These are phyloP conservation scores for Mycena maculata DNA, from an alignment of 768 basidiomycete species.

Conservation along the genomic window DNA sequence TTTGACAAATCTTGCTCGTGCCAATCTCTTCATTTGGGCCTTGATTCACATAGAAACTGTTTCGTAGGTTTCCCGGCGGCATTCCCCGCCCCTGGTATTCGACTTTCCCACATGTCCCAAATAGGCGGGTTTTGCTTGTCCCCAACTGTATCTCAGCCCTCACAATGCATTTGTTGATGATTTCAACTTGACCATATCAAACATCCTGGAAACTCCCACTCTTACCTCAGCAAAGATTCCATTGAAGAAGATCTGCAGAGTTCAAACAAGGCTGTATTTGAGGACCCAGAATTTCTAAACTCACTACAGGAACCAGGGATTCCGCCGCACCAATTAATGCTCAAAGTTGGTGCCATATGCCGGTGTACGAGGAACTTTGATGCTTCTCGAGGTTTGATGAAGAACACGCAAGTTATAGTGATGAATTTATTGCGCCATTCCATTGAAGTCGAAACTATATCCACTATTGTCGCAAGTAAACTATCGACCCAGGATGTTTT, in stretches of 20 bases:
- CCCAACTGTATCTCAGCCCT: not conserved
- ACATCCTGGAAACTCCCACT: not conserved
- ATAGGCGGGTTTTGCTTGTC: not conserved
- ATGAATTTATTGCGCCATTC: too few relatives aligned
- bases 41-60: too few relatives aligned
- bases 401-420: too few relatives aligned
- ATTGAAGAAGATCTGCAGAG: not conserved
- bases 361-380: not conserved
- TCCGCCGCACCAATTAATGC: not conserved
- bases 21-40: too few relatives aligned
- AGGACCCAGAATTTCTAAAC: constrained; percentile 5
- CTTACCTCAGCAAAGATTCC: not conserved
- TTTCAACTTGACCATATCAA: not conserved
- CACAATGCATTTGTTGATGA: constrained; percentile 5
- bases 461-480: too few relatives aligned
- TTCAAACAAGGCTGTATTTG: constrained; percentile 1
- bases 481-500: too few relatives aligned
- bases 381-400: too few relatives aligned
- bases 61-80: too few relatives aligned
- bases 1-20: too few relatives aligned
- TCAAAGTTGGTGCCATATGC: not conserved
- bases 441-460: too few relatives aligned
- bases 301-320: constrained; percentile 5
- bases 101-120: not conserved
- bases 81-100: too few relatives aligned